Conservation (phyloP, 2,329 filamentous ascomycete species). For the Pseudocercospora crystallina region DNA sequence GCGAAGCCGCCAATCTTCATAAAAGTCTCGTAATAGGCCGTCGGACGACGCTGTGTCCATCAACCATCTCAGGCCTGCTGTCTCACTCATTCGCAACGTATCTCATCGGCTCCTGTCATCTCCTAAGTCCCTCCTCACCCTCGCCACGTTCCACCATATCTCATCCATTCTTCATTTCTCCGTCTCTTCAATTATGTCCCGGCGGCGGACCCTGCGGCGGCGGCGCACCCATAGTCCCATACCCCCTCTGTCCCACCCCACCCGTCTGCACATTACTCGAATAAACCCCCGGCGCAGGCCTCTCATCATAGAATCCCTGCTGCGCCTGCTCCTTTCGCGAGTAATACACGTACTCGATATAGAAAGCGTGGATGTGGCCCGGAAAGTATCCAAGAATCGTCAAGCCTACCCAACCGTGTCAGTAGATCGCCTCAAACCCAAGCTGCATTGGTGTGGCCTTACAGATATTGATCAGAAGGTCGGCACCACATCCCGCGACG, state of each 20-base stretch:
- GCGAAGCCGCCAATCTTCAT: no score
- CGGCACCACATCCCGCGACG: slow-evolving; percentile 51
- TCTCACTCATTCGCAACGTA: no score
- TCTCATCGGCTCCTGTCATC: no score
- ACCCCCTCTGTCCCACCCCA: slow-evolving; percentile 40
- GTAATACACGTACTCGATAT: slow-evolving; percentile 80
- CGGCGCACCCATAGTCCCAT: slow-evolving; percentile 28
- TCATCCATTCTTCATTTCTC: no score
- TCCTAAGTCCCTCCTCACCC: no score
- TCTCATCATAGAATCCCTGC: slow-evolving; percentile 55
- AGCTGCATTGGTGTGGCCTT: slow-evolving; percentile 7
- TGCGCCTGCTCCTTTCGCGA: slow-evolving; percentile 65
- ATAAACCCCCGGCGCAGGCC: slow-evolving; percentile 67
- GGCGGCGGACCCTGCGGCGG: background rate
- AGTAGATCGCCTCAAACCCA: no score
- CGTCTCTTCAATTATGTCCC: no score
- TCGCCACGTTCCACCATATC: no score
- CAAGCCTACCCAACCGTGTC: slow-evolving; percentile 27
- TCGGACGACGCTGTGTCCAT: no score
- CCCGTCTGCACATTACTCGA: slow-evolving; percentile 71
- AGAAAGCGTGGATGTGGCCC: slow-evolving; percentile 71
- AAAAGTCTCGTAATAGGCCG: no score
- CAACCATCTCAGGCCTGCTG: no score
- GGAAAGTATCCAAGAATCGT: slow-evolving; percentile 62
- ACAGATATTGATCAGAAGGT: slow-evolving; percentile 35